Conservation (phyloP, 2,329 filamentous ascomycete genomes). For the Atkinsonella hypoxylon region DNA sequence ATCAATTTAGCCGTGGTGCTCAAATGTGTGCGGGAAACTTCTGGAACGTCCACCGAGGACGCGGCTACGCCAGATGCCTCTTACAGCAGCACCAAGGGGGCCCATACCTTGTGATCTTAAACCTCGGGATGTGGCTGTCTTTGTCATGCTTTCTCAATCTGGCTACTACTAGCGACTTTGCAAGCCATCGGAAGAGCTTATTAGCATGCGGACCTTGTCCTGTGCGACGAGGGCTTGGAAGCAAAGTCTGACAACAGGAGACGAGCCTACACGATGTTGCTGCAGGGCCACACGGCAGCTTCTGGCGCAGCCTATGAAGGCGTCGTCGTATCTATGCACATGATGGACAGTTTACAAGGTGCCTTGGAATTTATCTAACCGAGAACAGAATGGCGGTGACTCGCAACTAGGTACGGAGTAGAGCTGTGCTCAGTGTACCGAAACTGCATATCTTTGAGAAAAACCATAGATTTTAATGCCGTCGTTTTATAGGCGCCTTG, state of each 20-base stretch:
- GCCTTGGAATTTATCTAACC: conserved; percentile 3
- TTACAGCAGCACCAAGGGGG: neutral
- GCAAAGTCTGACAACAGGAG: neutral
- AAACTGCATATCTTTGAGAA: neutral
- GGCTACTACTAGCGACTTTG: conserved; percentile 7
- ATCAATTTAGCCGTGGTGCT: neutral
- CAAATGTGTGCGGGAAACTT: neutral
- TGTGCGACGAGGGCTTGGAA: conserved; percentile 3
- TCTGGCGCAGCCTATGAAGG: neutral
- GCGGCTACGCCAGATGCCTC: neutral
- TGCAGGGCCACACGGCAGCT: neutral
- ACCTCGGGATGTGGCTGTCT: conserved; percentile 1
- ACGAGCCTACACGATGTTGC: conserved; percentile 2
- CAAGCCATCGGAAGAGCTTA: conserved; percentile 3
- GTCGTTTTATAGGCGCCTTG: neutral
- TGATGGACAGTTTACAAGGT: neutral
- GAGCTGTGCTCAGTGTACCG: neutral
- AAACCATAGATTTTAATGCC: neutral
- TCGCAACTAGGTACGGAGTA: neutral
- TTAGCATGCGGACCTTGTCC: conserved; percentile 4
- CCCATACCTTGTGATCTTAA: neutral
- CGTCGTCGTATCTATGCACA: conserved; percentile 1
- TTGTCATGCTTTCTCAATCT: conserved; percentile 4
- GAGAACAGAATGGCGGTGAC: conserved; percentile 7
- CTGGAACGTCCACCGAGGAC: conserved; percentile 2